Percentiles rank a stretch among this genome's conserved stretches.
Conservation (phyloP, 495 filamentous ascomycete species). For the Penicillium soppii region DNA sequence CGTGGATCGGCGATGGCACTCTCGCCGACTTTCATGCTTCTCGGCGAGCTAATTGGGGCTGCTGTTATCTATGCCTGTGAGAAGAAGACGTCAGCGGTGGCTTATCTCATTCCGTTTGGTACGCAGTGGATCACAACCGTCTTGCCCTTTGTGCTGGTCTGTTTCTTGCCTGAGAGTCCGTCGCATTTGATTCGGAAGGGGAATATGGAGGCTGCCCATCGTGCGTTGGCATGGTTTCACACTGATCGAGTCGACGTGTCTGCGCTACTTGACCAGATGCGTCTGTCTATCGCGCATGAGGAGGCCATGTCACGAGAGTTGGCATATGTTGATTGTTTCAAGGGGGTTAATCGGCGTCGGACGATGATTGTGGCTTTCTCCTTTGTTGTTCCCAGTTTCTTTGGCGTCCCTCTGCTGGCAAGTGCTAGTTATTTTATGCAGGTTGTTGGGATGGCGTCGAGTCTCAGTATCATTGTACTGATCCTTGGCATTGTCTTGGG, state of each 20-base stretch:
- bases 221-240: slow-evolving; percentile 10
- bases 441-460: slow-evolving; percentile 29
- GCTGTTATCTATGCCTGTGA: slow-evolving; percentile 32
- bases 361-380: slow-evolving; percentile 49
- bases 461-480: slow-evolving; percentile 27
- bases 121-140: slow-evolving; percentile 26
- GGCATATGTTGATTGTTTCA: slow-evolving; percentile 42
- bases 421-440: slow-evolving; percentile 37
- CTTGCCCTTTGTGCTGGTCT: slow-evolving; percentile 16
- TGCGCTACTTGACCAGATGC: slow-evolving; percentile 10
- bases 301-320: slow-evolving; percentile 18
- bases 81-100: slow-evolving; percentile 5
- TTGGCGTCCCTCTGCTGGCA: slow-evolving; percentile 29
- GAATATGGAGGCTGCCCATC: slow-evolving; percentile 8
- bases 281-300: slow-evolving; percentile 21
- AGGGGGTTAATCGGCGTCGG: slow-evolving; percentile 42
- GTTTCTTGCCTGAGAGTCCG: slow-evolving; percentile 18
- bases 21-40: slow-evolving; percentile 40
- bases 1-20: slow-evolving; percentile 42
- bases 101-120: slow-evolving; percentile 22
- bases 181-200: slow-evolving; percentile 15
- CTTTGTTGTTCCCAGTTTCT: slow-evolving; percentile 23
- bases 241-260: slow-evolving; percentile 1
- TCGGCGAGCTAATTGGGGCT: slow-evolving; percentile 44
- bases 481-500: slow-evolving; percentile 29